A percentile compares a stretch with the other conserved stretches of the same genome.
These are phyloP conservation scores for Blastobotrys terrestris DNA, from an alignment of 805 yeast genomes.

Conservation along the genomic window DNA sequence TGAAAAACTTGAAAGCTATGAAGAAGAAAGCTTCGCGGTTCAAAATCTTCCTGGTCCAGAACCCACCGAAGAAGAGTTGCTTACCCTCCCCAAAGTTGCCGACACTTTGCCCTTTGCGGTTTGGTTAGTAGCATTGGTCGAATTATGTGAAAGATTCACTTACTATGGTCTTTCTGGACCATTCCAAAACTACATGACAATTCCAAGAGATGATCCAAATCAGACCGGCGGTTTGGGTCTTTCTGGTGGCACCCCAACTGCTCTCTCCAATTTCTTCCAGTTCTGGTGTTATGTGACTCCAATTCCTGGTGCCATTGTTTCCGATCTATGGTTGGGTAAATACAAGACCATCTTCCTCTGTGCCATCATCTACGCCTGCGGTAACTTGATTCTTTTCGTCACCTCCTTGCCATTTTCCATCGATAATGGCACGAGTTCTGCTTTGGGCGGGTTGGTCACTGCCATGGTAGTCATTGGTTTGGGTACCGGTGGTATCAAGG, in stretches of 20 bases:
- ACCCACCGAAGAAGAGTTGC: constrained; percentile 50
- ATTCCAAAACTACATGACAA: constrained; percentile 72
- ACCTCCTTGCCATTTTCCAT: constrained; percentile 63
- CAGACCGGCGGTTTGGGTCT: constrained; percentile 52
- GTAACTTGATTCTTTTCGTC: constrained; percentile 57
- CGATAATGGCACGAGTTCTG: constrained; percentile 36
- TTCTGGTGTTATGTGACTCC: constrained; percentile 83
- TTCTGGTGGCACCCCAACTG: constrained; percentile 60
- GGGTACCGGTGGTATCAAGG: constrained; percentile 78
- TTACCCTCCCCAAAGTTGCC: constrained; percentile 46
- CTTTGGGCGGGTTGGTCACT: constrained; percentile 57
- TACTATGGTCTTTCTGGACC: constrained; percentile 75
- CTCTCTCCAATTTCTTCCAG: constrained; percentile 66
- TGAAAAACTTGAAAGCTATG: background rate
- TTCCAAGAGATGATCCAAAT: constrained; percentile 21
- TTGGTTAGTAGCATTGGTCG: constrained; percentile 63
- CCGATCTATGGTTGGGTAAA: constrained; percentile 72
- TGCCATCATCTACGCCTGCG: constrained; percentile 51
- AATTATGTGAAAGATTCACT: constrained; percentile 74
- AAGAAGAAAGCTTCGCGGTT: background rate
- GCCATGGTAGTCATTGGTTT: constrained; percentile 59
- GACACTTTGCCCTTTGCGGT: constrained; percentile 49
- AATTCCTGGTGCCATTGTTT: constrained; percentile 64
- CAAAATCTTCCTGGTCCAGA: constrained; percentile 17
- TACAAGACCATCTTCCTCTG: constrained; percentile 60